Evolutionary conservation across 2,329 filamentous ascomycete genomes (phyloP), one percentile per base, ranked within the genome.

Genomic region (Rutstroemia sp.): DNA sequence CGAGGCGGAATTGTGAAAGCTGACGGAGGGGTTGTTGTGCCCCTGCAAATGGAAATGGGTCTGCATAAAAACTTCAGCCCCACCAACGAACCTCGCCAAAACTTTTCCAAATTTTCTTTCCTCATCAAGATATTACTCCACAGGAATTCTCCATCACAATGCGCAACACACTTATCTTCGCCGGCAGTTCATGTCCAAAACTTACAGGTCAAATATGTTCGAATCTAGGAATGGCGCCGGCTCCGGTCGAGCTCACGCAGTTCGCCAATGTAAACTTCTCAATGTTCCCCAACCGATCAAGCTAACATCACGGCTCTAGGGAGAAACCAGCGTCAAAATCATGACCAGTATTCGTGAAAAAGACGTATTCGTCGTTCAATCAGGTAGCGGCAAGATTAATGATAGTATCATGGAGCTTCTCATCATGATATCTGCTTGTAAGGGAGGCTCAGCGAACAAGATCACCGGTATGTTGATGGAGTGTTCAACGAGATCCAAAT

Each of bases 361-460:
- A 73, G 92, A 99, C 80, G 92, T 99, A 67, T 99, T 97, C 73
- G 92, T 99, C 70, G 88, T 99, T 59, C 94, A 99, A 77, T 97
- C 92, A 61, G 94, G 94, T 63, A 96, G 94, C 75, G 81, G 84
- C 70, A 90, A 88, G 75, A 96, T 96, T 79, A 99, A 99, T 73
- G 94, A 99, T 75, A 95, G 90, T 68, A 91, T 99, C 70, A 96
- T 99, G 91, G 94, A 99, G 79, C 81, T 99, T 70, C 82, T 99
- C 70, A 97, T 99, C 73, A 95, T 99, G 89, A 96, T 97, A 67
- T 94, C 89, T 63, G 94, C 94, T 65, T 99, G 94, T 81, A 97
- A 96, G 74, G 92, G 94, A 69, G 94, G 92, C 63, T 97, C 94
- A 54, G 89, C 94, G 61, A 96, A 92, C 77, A 95, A 94, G 68